Percentiles rank a stretch among this genome's conserved stretches.
phyloP scores from a whole-genome alignment of 257 asterid genomes.

The Rubia yunnanensis region DNA sequence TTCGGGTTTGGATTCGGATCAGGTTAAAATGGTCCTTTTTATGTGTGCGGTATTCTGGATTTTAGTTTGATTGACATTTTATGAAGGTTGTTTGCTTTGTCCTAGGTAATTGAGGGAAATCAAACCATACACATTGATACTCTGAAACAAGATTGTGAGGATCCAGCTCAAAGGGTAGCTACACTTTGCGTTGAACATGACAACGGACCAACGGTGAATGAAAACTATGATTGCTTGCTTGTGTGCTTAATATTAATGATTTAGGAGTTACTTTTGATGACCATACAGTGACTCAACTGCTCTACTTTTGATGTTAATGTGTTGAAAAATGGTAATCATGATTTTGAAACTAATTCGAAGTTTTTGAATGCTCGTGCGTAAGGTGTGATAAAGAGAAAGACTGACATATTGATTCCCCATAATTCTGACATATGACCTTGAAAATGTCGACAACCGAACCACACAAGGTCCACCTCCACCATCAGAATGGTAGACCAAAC shows the following conservation, averaged over 20 bases:
- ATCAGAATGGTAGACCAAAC: slow-evolving; percentile 71
- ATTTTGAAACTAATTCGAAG: background rate
- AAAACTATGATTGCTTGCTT: background rate
- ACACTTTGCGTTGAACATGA: slow-evolving; percentile 20
- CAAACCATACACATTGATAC: background rate
- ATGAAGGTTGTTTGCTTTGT: background rate
- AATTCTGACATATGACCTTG: slow-evolving; percentile 38
- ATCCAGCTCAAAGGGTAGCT: slow-evolving; percentile 27
- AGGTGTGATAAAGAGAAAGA: background rate
- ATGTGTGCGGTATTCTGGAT: background rate
- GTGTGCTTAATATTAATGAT: background rate
- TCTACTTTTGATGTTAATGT: background rate
- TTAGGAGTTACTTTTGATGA: background rate
- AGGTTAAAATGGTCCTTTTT: slow-evolving; percentile 24
- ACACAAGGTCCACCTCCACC: slow-evolving; percentile 68
- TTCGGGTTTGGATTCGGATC: slow-evolving; percentile 31
- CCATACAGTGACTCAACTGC: background rate
- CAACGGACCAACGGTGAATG: slow-evolving; percentile 47
- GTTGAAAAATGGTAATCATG: background rate
- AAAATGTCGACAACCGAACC: slow-evolving; percentile 22
- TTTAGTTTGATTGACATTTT: background rate
- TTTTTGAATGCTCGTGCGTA: background rate
- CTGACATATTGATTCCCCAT: background rate
- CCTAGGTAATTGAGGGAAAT: slow-evolving; percentile 19
- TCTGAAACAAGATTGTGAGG: slow-evolving; percentile 8